Conservation (phyloP, 169 alveolate genomes). For the Plasmodium chabaudi region DNA sequence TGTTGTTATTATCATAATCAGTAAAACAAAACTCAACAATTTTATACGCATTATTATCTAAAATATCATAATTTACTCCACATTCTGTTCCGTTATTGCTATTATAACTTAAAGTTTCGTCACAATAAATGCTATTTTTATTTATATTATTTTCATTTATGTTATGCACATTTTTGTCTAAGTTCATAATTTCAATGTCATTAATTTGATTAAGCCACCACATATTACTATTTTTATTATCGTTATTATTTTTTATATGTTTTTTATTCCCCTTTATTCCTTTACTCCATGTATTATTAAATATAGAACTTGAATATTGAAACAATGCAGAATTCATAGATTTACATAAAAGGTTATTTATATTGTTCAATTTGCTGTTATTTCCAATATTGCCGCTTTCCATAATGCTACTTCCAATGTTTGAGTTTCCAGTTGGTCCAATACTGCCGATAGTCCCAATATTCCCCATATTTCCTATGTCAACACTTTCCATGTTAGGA, state of each 20-base stretch:
- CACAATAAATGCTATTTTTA: conserved; percentile 30
- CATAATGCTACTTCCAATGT: not conserved
- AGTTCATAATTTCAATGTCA: conserved; percentile 14
- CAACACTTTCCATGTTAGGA: not conserved
- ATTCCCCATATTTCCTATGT: not conserved
- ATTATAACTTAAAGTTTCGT: conserved; percentile 61
- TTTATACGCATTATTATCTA: conserved; percentile 65
- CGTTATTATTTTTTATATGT: conserved; percentile 15
- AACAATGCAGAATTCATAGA: conserved; percentile 31
- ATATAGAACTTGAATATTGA: conserved; percentile 33
- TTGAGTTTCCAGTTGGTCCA: not conserved
- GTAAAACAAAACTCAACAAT: conserved; percentile 71
- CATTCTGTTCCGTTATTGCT: conserved; percentile 46
- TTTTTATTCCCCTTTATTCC: conserved; percentile 11
- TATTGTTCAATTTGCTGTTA: not conserved
- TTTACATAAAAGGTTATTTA: conserved; percentile 29
- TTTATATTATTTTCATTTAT: conserved; percentile 8
- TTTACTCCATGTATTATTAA: conserved; percentile 44
- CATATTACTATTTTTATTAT: conserved; percentile 27
- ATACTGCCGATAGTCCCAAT: not conserved
- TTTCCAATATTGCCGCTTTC: not conserved
- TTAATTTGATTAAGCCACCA: conserved; percentile 41
- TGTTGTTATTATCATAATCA: conserved; percentile 63
- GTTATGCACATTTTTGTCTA: conserved; percentile 8
- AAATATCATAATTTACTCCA: conserved; percentile 49